Percentiles rank a stretch among this genome's conserved stretches.
These are phyloP conservation scores for Hanseniaspora taiwanica DNA, from an alignment of 805 yeast species.

Conservation along the genomic window DNA sequence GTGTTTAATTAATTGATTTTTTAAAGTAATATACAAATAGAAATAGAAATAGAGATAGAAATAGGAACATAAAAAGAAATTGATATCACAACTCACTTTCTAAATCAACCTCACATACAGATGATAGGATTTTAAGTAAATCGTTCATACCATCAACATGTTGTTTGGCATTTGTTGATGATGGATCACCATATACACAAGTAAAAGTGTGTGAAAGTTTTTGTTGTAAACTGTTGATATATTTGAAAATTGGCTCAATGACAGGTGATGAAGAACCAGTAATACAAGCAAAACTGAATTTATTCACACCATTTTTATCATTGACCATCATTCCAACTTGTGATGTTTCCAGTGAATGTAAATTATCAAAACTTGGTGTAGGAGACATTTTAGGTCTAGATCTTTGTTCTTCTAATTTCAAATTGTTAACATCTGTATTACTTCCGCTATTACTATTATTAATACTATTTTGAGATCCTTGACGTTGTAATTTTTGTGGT, in stretches of 20 bases:
- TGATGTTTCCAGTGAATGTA: neutral
- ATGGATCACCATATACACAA: conserved; percentile 42
- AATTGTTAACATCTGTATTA: too few species aligned
- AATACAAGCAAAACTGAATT: conserved; percentile 34
- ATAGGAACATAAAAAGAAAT: too few species aligned
- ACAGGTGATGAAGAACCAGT: conserved; percentile 57
- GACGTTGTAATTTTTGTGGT: neutral
- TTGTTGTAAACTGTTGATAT: conserved; percentile 31
- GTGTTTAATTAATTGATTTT: too few species aligned
- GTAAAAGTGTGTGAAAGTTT: conserved; percentile 38
- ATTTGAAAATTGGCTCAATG: conserved; percentile 56
- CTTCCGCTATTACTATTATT: neutral
- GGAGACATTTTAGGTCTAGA: neutral
- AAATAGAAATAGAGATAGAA: too few species aligned
- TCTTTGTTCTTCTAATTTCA: neutral
- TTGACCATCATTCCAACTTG: conserved; percentile 2
- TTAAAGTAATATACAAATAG: too few species aligned
- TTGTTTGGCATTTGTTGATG: conserved; percentile 45
- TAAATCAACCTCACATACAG: neutral
- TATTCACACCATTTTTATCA: conserved; percentile 5
- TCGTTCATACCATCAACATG: conserved; percentile 61
- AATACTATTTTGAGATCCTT: neutral
- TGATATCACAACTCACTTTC: neutral
- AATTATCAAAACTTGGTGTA: conserved; percentile 1
- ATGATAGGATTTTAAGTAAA: conserved; percentile 32